A percentile compares a stretch with the other conserved stretches of the same genome.
Conservation (phyloP, 345 rosid species). For the Lepidium didymum region DNA sequence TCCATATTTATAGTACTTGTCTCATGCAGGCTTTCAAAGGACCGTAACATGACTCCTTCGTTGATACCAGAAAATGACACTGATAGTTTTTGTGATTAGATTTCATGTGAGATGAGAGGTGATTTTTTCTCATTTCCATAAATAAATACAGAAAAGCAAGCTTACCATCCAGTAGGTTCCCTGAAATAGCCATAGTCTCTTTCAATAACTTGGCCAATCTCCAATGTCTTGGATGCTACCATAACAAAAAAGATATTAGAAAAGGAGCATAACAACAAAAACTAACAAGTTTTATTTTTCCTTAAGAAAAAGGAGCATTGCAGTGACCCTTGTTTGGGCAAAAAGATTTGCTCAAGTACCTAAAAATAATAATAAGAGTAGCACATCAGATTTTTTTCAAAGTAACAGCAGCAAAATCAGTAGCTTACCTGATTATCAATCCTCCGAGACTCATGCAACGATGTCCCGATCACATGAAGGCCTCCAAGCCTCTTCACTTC, state of each 20-base stretch:
- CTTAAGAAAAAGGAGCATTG: background rate
- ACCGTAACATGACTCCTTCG: conserved; percentile 43
- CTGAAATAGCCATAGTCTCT: conserved; percentile 54
- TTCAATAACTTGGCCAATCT: conserved; percentile 57
- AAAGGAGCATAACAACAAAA: conserved; percentile 9
- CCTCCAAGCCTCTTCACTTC: conserved; percentile 96
- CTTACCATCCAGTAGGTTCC: conserved; percentile 65
- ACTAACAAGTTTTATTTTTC: background rate
- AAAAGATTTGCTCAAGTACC: background rate
- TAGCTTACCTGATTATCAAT: conserved; percentile 85
- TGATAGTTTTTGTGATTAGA: conserved; percentile 30
- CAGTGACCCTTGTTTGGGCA: background rate
- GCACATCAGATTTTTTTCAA: background rate
- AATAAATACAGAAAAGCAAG: conserved; percentile 3
- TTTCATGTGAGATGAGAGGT: background rate
- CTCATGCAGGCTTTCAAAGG: conserved; percentile 52
- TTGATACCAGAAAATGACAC: conserved; percentile 51
- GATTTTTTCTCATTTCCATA: background rate
- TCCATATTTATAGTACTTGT: conserved; percentile 45
- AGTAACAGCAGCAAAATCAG: conserved; percentile 2
- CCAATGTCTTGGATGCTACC: conserved; percentile 82
- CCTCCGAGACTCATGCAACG: conserved; percentile 93
- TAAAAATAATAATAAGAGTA: background rate
- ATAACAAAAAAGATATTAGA: conserved; percentile 25
- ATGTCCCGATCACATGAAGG: conserved; percentile 93